Evolutionary conservation across 148 eudicot species (phyloP).

Genomic region (Cornus suecica): DNA sequence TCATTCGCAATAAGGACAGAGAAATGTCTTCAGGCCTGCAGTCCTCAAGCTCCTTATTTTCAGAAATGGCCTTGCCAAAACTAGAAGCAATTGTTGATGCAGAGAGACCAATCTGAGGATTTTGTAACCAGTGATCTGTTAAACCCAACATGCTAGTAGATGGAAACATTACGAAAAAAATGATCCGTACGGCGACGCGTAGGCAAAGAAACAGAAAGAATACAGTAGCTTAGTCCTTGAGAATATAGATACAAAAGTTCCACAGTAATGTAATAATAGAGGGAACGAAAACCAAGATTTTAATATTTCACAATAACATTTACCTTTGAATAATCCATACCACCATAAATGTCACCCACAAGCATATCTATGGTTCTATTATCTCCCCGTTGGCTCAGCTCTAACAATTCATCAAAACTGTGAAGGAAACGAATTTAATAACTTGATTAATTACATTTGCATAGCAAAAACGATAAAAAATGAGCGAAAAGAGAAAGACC

Average conservation of each 20-base stretch:
- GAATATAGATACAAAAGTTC: background rate
- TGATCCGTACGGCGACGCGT: background rate
- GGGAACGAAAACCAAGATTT: background rate
- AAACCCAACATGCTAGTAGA: background rate
- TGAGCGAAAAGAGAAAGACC: constrained; percentile 1
- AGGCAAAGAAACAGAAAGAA: background rate
- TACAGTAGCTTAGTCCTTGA: background rate
- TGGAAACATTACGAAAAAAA: background rate
- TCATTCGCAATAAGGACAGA: constrained; percentile 94
- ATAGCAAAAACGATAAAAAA: constrained; percentile 10
- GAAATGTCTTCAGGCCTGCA: constrained; percentile 98
- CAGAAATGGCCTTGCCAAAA: constrained; percentile 95
- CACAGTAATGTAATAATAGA: background rate
- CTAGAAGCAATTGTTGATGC: constrained; percentile 99
- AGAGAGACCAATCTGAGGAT: constrained; percentile 84
- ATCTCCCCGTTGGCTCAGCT: constrained; percentile 93
- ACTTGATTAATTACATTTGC: constrained; percentile 11
- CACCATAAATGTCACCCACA: constrained; percentile 96
- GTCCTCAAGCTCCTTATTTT: constrained; percentile 78
- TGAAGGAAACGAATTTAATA: constrained; percentile 12
- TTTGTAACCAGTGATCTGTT: constrained; percentile 2
- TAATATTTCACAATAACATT: background rate
- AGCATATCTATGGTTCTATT: constrained; percentile 92
- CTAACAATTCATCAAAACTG: constrained; percentile 91
- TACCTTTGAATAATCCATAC: constrained; percentile 92